These are phyloP conservation scores for Angophora floribunda DNA, from an alignment of 345 rosid genomes.

Conservation along the genomic window DNA sequence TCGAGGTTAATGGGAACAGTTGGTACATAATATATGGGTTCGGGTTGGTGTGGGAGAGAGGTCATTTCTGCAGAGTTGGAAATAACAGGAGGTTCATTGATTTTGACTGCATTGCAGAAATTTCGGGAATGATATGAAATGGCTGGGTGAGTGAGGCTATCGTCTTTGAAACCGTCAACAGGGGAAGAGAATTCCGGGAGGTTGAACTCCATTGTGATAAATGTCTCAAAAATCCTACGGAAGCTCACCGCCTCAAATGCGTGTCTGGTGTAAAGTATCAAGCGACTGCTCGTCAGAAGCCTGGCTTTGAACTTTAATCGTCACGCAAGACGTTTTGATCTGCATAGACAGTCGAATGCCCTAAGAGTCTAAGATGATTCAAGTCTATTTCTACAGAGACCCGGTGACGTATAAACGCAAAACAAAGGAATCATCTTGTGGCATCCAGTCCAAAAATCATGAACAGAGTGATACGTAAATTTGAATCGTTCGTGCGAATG, in stretches of 20 bases:
- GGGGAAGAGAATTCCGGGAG: neutral
- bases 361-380: neutral
- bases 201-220: neutral
- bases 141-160: neutral
- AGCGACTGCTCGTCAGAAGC: neutral
- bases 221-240: neutral
- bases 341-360: neutral
- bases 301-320: neutral
- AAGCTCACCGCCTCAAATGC: neutral
- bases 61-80: neutral
- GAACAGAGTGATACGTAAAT: neutral
- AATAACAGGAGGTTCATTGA: neutral
- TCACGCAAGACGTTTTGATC: neutral
- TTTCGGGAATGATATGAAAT: neutral
- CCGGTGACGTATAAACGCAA: neutral
- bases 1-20: neutral
- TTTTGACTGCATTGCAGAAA: neutral
- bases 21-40: neutral
- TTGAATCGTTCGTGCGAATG: neutral
- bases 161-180: neutral
- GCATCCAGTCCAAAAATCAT: neutral
- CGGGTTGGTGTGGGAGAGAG: neutral
- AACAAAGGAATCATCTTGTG: neutral
- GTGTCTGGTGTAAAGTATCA: neutral
- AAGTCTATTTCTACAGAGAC: neutral